phyloP scores from a whole-genome alignment of 176 grass and related monocot genomes.

The Eleusine coracana region DNA sequence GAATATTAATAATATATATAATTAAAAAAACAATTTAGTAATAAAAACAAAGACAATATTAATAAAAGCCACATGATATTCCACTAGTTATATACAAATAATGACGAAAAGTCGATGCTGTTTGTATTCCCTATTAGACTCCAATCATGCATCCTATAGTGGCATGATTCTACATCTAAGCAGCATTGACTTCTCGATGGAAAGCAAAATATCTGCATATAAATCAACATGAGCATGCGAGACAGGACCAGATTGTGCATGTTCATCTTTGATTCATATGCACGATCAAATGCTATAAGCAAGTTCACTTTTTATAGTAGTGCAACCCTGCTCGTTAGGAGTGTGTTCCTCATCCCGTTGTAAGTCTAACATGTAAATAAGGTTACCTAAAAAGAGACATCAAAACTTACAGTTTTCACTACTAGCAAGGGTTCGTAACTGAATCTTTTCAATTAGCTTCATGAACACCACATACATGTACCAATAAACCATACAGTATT shows the following conservation, averaged over 20 bases:
- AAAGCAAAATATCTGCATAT: not conserved
- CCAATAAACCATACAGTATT: constrained; percentile 99
- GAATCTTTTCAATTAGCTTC: constrained; percentile 83
- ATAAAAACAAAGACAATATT: constrained; percentile 33
- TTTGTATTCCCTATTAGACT: constrained; percentile 1
- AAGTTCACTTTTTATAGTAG: not conserved
- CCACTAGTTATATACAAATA: not conserved
- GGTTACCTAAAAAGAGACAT: constrained; percentile 15
- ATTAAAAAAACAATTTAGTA: constrained; percentile 15
- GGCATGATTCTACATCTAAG: not conserved
- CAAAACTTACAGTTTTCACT: constrained; percentile 76
- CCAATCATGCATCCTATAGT: not conserved
- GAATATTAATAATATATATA: constrained; percentile 33
- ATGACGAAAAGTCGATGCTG: not conserved
- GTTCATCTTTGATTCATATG: not conserved
- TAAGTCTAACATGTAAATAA: constrained; percentile 16
- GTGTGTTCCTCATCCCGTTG: not conserved
- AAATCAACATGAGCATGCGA: not conserved
- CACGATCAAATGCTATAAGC: not conserved
- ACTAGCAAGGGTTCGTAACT: constrained; percentile 66
- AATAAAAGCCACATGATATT: constrained; percentile 1
- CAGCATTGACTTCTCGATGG: constrained; percentile 19
- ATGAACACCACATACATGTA: constrained; percentile 84
- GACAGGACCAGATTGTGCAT: not conserved
- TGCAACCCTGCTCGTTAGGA: not conserved